phyloP scores from a whole-genome alignment of 2,329 filamentous ascomycete genomes.

The Penicillium aurantiogriseum region DNA sequence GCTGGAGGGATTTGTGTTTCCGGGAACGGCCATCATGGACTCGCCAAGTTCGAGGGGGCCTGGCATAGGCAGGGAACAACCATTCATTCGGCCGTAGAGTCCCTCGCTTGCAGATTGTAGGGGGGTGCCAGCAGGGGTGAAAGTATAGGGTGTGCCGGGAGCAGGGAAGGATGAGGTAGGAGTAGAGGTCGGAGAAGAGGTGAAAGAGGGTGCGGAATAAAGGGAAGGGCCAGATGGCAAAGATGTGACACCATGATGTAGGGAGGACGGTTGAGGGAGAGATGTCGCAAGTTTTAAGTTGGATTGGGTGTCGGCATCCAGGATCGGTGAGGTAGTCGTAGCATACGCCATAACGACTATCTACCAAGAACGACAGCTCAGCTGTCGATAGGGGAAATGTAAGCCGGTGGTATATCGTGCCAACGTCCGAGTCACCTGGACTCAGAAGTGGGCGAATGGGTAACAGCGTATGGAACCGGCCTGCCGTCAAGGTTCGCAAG shows the following conservation, averaged over 20 bases:
- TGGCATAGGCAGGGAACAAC: slow-evolving; percentile 38
- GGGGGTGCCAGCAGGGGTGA: slow-evolving; percentile 38
- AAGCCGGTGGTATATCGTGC: slow-evolving; percentile 31
- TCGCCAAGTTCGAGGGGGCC: slow-evolving; percentile 70
- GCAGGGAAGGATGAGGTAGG: slow-evolving; percentile 31
- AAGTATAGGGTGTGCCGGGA: slow-evolving; percentile 32
- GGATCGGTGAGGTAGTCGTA: slow-evolving; percentile 35
- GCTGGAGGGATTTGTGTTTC: slow-evolving; percentile 46
- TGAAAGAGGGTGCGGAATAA: slow-evolving; percentile 30
- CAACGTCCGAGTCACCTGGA: slow-evolving; percentile 43
- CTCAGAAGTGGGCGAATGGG: slow-evolving; percentile 35
- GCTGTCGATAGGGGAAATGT: slow-evolving; percentile 31
- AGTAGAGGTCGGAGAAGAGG: slow-evolving; percentile 31
- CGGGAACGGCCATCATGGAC: slow-evolving; percentile 55
- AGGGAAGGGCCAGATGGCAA: slow-evolving; percentile 27
- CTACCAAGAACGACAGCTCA: slow-evolving; percentile 31
- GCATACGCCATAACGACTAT: slow-evolving; percentile 40
- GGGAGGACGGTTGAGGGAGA: slow-evolving; percentile 32
- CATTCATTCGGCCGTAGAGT: slow-evolving; percentile 29
- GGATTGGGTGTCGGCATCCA: slow-evolving; percentile 38
- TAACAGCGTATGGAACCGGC: slow-evolving; percentile 30
- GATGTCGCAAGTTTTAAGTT: slow-evolving; percentile 36
- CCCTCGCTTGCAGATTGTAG: slow-evolving; percentile 36
- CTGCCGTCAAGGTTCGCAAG: slow-evolving; percentile 29
- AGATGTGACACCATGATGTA: slow-evolving; percentile 39